phyloP scores from a whole-genome alignment of 164 flowering plant genomes.

The Chimonanthus praecox region DNA sequence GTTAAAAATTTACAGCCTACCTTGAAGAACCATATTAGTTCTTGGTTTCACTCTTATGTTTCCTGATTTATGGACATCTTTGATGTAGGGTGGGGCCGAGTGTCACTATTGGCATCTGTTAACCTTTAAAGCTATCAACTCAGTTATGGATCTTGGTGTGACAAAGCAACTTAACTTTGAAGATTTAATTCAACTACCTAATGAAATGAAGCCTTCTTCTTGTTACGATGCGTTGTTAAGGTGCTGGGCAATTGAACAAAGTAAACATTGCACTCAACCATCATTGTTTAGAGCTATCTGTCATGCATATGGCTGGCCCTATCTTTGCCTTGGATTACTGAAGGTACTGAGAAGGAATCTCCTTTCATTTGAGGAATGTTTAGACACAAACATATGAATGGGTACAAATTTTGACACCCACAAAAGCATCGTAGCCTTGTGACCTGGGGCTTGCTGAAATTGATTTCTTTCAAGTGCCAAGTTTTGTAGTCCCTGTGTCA shows the following conservation, averaged over 20 bases:
- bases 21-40: neutral
- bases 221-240: slow-evolving; percentile 44
- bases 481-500: too few species aligned
- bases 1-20: neutral
- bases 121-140: slow-evolving; percentile 52
- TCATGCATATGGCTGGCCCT: slow-evolving; percentile 81
- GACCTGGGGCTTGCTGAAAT: too few species aligned
- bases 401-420: too few species aligned
- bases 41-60: neutral
- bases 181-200: slow-evolving; percentile 65
- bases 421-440: too few species aligned
- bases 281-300: slow-evolving; percentile 67
- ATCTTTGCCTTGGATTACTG: slow-evolving; percentile 60
- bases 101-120: slow-evolving; percentile 45
- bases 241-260: slow-evolving; percentile 58
- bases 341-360: slow-evolving; percentile 49
- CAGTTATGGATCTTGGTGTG: slow-evolving; percentile 62
- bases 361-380: neutral
- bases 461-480: too few species aligned
- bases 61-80: neutral
- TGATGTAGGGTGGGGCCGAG: slow-evolving; percentile 28
- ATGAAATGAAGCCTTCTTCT: slow-evolving; percentile 57
- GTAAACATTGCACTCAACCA: slow-evolving; percentile 28
- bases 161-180: slow-evolving; percentile 79
- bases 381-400: too few species aligned